Conservation (phyloP, 768 basidiomycete species). For the Rhizopogon vulgaris region DNA sequence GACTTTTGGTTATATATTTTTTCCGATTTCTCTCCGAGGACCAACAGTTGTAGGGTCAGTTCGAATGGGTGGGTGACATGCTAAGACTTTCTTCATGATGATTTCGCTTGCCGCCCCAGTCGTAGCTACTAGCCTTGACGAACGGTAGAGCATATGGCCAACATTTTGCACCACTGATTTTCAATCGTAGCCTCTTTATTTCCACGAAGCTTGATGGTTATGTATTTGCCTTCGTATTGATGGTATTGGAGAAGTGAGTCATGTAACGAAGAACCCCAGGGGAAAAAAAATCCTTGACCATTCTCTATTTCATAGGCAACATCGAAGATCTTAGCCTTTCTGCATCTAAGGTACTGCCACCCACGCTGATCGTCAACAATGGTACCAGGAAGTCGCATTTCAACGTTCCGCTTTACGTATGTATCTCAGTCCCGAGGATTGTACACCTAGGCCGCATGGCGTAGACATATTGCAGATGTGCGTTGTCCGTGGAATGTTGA, state of each 20-base stretch:
- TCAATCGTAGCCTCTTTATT: constrained; percentile 1
- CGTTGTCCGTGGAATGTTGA: too few relatives aligned
- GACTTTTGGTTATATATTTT: constrained; percentile 60
- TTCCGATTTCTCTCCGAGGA: constrained; percentile 60
- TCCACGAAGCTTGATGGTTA: not conserved
- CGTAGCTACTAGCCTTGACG: constrained; percentile 58
- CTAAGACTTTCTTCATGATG: constrained; percentile 34
- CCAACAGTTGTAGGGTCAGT: constrained; percentile 52
- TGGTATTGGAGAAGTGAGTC: not conserved
- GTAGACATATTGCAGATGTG: too few relatives aligned
- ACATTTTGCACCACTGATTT: constrained; percentile 58
- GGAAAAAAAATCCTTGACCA: not conserved
- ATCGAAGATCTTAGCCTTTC: not conserved
- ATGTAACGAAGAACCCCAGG: too few relatives aligned
- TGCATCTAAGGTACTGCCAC: not conserved
- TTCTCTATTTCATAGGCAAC: not conserved
- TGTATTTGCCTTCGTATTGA: not conserved
- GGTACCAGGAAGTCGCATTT: too few relatives aligned
- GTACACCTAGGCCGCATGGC: too few relatives aligned
- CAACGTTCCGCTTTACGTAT: too few relatives aligned
- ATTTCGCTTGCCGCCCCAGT: constrained; percentile 72
- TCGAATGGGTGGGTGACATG: constrained; percentile 30
- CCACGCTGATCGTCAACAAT: too few relatives aligned
- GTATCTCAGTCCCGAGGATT: too few relatives aligned
- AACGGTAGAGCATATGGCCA: constrained; percentile 62